Evolutionary conservation across 2,329 filamentous ascomycete genomes (phyloP).

Genomic region (Beauveria australis): DNA sequence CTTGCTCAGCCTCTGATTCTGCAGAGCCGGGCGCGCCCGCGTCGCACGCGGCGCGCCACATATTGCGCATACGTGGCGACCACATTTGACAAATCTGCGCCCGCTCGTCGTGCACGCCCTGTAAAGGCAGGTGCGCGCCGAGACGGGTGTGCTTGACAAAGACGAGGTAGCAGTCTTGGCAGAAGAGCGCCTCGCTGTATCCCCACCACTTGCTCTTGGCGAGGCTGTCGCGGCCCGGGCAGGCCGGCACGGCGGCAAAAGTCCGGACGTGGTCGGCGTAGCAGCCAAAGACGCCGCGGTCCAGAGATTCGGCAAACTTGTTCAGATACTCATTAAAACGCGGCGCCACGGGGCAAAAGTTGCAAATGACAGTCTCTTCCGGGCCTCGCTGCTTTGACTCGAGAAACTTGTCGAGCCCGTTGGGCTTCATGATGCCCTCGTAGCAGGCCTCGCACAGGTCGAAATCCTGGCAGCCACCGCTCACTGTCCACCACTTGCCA

Average conservation of each 20-base stretch:
- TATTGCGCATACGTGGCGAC: constrained; percentile 30
- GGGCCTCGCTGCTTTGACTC: constrained; percentile 15
- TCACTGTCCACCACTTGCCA: constrained; percentile 27
- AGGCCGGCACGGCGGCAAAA: constrained; percentile 21
- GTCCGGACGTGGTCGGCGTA: constrained; percentile 21
- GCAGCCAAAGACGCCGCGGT: constrained; percentile 24
- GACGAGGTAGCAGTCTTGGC: constrained; percentile 25
- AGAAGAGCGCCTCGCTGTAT: constrained; percentile 25
- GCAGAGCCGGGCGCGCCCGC: constrained; percentile 19
- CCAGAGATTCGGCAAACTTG: constrained; percentile 22
- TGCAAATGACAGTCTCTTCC: constrained; percentile 21
- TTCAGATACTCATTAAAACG: constrained; percentile 20
- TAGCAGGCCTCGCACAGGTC: constrained; percentile 28
- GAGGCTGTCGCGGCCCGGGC: constrained; percentile 21
- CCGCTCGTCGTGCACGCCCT: constrained; percentile 17
- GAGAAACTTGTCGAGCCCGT: constrained; percentile 22
- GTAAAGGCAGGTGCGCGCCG: constrained; percentile 18
- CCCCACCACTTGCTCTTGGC: constrained; percentile 27
- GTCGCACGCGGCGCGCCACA: constrained; percentile 23
- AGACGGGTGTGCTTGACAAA: constrained; percentile 23
- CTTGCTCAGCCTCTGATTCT: constrained; percentile 19
- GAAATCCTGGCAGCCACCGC: constrained; percentile 16
- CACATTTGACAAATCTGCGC: constrained; percentile 28
- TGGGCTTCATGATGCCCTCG: constrained; percentile 21
- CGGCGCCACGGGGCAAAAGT: constrained; percentile 19